Evolutionary conservation across 2,329 filamentous ascomycete genomes (phyloP).

Genomic region (Ceratocystis papillata): DNA sequence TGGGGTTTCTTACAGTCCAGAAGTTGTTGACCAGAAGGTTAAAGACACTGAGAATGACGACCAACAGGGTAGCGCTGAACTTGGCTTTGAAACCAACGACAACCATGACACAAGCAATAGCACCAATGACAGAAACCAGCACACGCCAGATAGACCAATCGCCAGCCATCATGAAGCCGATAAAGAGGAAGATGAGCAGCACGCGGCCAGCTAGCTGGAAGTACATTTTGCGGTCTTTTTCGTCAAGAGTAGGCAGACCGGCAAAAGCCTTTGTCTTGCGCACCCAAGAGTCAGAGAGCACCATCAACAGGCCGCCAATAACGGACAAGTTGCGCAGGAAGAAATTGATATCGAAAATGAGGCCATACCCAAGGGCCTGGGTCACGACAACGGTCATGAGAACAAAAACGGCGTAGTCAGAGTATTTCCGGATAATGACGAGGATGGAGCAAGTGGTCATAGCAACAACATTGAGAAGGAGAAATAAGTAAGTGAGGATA

Average conservation of each 20-base stretch:
- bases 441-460: conserved; percentile 75
- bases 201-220: conserved; percentile 95
- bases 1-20: conserved; percentile 68
- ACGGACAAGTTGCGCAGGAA: conserved; percentile 98
- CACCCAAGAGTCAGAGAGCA: conserved; percentile 94
- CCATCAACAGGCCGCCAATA: conserved; percentile 94
- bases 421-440: conserved; percentile 86
- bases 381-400: conserved; percentile 84
- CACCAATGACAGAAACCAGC: conserved; percentile 69
- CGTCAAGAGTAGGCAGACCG: conserved; percentile 83
- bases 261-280: conserved; percentile 95
- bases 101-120: conserved; percentile 94
- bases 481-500: conserved; percentile 85
- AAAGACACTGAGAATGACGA: conserved; percentile 91
- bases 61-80: conserved; percentile 90
- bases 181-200: conserved; percentile 91
- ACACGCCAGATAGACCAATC: conserved; percentile 86
- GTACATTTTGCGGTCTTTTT: conserved; percentile 99
- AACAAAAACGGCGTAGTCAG: conserved; percentile 82
- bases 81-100: conserved; percentile 99
- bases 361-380: conserved; percentile 89
- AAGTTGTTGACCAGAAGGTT: conserved; percentile 99
- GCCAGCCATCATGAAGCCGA: conserved; percentile 92
- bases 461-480: conserved; percentile 76
- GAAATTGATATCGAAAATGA: conserved; percentile 99